phyloP scores from a whole-genome alignment of 768 basidiomycete genomes.

The Boletus bicolor region DNA sequence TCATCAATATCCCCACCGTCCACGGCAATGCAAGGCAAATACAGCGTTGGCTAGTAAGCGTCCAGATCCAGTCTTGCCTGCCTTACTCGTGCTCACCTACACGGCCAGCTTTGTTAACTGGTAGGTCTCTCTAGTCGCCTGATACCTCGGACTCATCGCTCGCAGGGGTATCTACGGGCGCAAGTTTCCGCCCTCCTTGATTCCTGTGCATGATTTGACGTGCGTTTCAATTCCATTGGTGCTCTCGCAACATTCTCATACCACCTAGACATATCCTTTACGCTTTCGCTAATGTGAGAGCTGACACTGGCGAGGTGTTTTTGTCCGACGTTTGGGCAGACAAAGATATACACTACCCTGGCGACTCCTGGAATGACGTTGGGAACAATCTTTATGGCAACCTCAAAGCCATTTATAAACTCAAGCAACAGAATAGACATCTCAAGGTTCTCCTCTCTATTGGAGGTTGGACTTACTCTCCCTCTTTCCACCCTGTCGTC shows the following conservation, averaged over 20 bases:
- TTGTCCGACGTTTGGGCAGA: slow-evolving; percentile 94
- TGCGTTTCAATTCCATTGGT: slow-evolving; percentile 35
- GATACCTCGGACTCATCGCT: slow-evolving; percentile 4
- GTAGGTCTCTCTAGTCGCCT: slow-evolving; percentile 34
- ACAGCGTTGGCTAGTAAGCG: slow-evolving; percentile 79
- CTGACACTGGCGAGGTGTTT: slow-evolving; percentile 81
- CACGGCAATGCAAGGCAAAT: slow-evolving; percentile 53
- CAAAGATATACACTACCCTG: slow-evolving; percentile 93
- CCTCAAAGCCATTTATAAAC: slow-evolving; percentile 86
- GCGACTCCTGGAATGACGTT: slow-evolving; percentile 90
- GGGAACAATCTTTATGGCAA: slow-evolving; percentile 94
- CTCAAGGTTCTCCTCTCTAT: slow-evolving; percentile 84
- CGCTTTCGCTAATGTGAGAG: slow-evolving; percentile 86
- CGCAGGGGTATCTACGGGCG: slow-evolving; percentile 91
- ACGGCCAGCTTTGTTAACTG: slow-evolving; percentile 70
- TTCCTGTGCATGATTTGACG: slow-evolving; percentile 86
- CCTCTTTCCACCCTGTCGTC: slow-evolving; percentile 82
- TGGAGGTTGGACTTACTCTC: slow-evolving; percentile 94
- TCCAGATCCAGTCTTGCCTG: neutral
- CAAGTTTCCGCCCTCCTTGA: slow-evolving; percentile 82
- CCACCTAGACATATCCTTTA: slow-evolving; percentile 76
- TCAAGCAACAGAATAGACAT: slow-evolving; percentile 84
- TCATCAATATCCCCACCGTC: slow-evolving; percentile 15
- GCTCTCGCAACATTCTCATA: slow-evolving; percentile 6
- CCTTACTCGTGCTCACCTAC: slow-evolving; percentile 9